These are phyloP conservation scores for Sodiomyces alkalinus DNA, from an alignment of 2,329 filamentous ascomycete species.

Conservation along the genomic window DNA sequence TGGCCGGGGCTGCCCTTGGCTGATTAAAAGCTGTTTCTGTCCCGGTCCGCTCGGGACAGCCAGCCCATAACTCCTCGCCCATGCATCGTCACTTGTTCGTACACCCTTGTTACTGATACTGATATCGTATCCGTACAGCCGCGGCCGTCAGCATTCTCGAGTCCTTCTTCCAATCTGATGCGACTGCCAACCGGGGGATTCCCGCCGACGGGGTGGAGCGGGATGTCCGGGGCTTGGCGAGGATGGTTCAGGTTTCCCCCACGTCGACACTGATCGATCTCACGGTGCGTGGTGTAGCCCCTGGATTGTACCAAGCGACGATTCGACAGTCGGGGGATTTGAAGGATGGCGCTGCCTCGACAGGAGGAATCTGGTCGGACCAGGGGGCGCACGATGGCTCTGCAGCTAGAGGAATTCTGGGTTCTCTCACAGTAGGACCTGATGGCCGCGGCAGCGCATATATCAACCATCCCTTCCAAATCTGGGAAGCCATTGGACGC, in stretches of 20 bases:
- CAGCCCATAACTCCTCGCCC: no score
- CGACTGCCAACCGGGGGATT: conserved; percentile 19
- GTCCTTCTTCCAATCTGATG: conserved; percentile 49
- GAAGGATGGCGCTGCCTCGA: conserved; percentile 65
- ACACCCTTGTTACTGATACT: no score
- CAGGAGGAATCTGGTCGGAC: conserved; percentile 67
- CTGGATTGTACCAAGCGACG: conserved; percentile 70
- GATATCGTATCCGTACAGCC: no score
- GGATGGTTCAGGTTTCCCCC: conserved; percentile 82
- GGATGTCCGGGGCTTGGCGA: conserved; percentile 69
- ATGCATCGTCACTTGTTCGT: no score
- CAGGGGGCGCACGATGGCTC: conserved; percentile 22
- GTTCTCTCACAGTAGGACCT: conserved; percentile 58
- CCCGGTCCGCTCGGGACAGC: no score
- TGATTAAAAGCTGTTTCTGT: no score
- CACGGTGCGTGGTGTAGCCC: conserved; percentile 65
- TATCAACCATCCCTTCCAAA: conserved; percentile 64
- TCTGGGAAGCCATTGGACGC: conserved; percentile 94
- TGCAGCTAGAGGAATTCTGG: conserved; percentile 42
- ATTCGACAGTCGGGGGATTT: conserved; percentile 82
- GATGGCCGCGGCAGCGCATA: conserved; percentile 69
- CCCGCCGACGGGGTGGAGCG: conserved; percentile 23
- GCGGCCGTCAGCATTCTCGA: conserved; percentile 94
- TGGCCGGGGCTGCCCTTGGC: no score
- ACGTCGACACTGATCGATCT: conserved; percentile 74